Base-by-base conservation (phyloP, 1,139 yeast genomes). In the Geotrichum candidum region DNA sequence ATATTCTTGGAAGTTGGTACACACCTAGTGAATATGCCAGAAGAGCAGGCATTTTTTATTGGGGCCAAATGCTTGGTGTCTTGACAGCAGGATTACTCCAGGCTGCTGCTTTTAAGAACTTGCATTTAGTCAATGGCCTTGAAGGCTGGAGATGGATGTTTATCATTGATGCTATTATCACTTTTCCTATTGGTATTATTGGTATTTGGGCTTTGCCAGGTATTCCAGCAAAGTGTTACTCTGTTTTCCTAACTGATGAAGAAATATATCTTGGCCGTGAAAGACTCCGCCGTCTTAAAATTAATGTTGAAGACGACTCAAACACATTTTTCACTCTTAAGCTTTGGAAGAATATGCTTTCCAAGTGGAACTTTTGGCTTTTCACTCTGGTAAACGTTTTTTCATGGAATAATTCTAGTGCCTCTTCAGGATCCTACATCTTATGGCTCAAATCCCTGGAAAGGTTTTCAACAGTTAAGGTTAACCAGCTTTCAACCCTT, bases 141-240 rank as follows among this genome's bases (percentile, higher is more conserved):
- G 79, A 75, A 45, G 84, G 88, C 15, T 87, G 91, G 91, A 80
- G 85, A 74, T 87, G 91, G 90, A 83, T 85, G 74, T 87, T 84
- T 69, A 81, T 87, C 63, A 80, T 87, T 65, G 90, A 87, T 72
- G 88, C 87, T 10, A 72, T 84, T 56, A 77, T 86, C 51, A 83
- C 90, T 2, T 69, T 86, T 38, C 82, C 77, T 2, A 82, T 87
- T 59, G 90, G 87, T n/a, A 11, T 86, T 25, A 72, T 84, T 65
- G 92, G 91, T 0, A 79, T 84, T 67, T 81, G 82, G 68, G 68
- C 80, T 67, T 76, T 86, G 65, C 94, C 94, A 1, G 92, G 90
- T 56, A 85, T 88, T 46, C 94, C 94, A 1, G 68, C 68, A 3
- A 72, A 70, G 18, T 80, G 75, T 77, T 80, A 58, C 79, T 84